Percentiles rank a stretch among this genome's conserved stretches.
Conservation (phyloP, 192 early-diverging fungal genomes). For the Dissophora ornata region DNA sequence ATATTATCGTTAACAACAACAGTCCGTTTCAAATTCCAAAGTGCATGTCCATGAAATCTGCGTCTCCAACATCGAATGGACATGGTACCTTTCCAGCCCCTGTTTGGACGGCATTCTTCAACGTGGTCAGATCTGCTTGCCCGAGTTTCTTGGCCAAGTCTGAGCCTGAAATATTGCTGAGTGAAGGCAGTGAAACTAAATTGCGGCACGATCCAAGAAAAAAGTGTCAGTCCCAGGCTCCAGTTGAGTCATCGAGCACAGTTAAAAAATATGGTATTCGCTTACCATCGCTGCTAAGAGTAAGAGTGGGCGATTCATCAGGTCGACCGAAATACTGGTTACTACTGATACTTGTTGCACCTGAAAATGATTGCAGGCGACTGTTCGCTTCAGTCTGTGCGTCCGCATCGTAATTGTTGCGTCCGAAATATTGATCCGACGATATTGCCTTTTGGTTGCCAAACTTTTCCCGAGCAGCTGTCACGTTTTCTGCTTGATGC, state of each 20-base stretch:
- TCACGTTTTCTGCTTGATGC: constrained; percentile 51
- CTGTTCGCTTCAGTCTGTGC: constrained; percentile 63
- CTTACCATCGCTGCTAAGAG: constrained; percentile 34
- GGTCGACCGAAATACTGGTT: constrained; percentile 88
- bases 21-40: neutral
- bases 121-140: constrained; percentile 37
- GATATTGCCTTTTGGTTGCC: constrained; percentile 88
- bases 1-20: neutral
- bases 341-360: constrained; percentile 80
- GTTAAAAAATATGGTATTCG: too few species aligned
- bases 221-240: too few species aligned
- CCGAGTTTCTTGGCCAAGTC: constrained; percentile 45
- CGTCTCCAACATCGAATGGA: too few species aligned
- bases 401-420: constrained; percentile 73
- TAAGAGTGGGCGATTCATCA: constrained; percentile 64
- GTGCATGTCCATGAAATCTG: neutral
- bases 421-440: constrained; percentile 92
- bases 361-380: constrained; percentile 74
- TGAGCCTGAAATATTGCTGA: constrained; percentile 42
- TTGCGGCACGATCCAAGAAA: too few species aligned
- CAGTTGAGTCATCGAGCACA: too few species aligned
- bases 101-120: constrained; percentile 49
- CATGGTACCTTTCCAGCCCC: constrained; percentile 46
- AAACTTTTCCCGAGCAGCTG: constrained; percentile 80
- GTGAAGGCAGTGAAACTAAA: constrained; percentile 35